Evolutionary conservation across 2,329 filamentous ascomycete genomes (phyloP).

Genomic region (Epicoccum nigrum): DNA sequence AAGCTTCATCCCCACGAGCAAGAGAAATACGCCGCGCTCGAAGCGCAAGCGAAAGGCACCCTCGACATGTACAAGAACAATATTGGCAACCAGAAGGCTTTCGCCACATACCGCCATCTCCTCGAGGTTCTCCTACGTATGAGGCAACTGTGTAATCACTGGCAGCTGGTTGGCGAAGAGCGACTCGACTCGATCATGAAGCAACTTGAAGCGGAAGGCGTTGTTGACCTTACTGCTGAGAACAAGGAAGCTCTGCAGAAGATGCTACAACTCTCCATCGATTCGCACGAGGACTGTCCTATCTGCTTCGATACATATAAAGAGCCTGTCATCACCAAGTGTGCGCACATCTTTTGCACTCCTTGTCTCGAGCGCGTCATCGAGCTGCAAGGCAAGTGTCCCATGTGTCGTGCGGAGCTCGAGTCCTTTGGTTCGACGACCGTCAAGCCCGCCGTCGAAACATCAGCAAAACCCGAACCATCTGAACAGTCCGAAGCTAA

Average conservation of each 20-base stretch:
- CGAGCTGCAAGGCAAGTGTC: slow-evolving; percentile 77
- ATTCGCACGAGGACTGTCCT: slow-evolving; percentile 81
- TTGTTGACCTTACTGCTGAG: slow-evolving; percentile 73
- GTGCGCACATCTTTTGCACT: slow-evolving; percentile 79
- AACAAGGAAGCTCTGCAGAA: slow-evolving; percentile 76
- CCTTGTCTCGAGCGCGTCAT: slow-evolving; percentile 77
- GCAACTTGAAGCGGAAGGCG: slow-evolving; percentile 69
- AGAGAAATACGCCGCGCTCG: slow-evolving; percentile 76
- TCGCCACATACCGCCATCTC: slow-evolving; percentile 68
- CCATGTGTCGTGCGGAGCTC: slow-evolving; percentile 78
- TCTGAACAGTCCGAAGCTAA: slow-evolving; percentile 56
- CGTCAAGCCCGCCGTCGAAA: slow-evolving; percentile 68
- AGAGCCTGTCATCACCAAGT: slow-evolving; percentile 80
- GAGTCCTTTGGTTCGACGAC: slow-evolving; percentile 56
- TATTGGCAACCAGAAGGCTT: slow-evolving; percentile 50
- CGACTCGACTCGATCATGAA: slow-evolving; percentile 75
- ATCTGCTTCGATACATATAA: slow-evolving; percentile 78
- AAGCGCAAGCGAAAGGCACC: slow-evolving; percentile 73
- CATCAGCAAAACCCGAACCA: slow-evolving; percentile 24
- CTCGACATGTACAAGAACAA: slow-evolving; percentile 64
- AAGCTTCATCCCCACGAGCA: slow-evolving; percentile 75
- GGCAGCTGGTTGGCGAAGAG: slow-evolving; percentile 75
- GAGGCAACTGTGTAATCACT: slow-evolving; percentile 87
- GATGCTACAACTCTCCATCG: slow-evolving; percentile 76
- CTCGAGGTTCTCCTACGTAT: slow-evolving; percentile 83